Percentiles rank a stretch among this genome's conserved stretches.
Conservation (phyloP, 352 stramenopile genomes). For the Globisporangium takayamanum region DNA sequence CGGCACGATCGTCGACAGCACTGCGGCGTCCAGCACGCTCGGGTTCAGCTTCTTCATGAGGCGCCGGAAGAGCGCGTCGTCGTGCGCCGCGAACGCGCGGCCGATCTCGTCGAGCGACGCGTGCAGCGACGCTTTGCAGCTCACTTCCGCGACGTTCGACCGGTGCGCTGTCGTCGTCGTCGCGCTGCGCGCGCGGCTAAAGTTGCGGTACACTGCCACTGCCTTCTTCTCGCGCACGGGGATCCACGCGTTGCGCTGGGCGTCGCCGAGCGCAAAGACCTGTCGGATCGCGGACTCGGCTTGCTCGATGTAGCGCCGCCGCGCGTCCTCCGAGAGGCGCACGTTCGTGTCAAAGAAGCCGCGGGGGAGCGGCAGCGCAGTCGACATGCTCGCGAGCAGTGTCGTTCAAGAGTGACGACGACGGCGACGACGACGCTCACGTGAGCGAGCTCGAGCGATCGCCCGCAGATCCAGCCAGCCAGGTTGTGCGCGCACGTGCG, state of each 20-base stretch:
- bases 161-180: slow-evolving; percentile 42
- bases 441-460: too few species aligned
- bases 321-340: slow-evolving; percentile 61
- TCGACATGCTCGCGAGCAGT: slow-evolving; percentile 26
- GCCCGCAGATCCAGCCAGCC: too few species aligned
- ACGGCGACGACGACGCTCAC: too few species aligned
- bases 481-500: too few species aligned
- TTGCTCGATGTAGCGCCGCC: slow-evolving; percentile 73
- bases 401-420: not conserved
- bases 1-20: slow-evolving; percentile 73
- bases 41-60: slow-evolving; percentile 82
- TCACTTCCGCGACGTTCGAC: slow-evolving; percentile 75
- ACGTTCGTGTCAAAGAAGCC: slow-evolving; percentile 71
- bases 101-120: slow-evolving; percentile 71
- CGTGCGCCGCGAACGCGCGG: slow-evolving; percentile 69
- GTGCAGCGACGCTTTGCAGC: slow-evolving; percentile 56
- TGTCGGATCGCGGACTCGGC: slow-evolving; percentile 78
- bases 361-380: slow-evolving; percentile 60
- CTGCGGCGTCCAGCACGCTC: slow-evolving; percentile 66
- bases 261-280: slow-evolving; percentile 75
- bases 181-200: slow-evolving; percentile 34
- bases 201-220: slow-evolving; percentile 78
- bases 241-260: slow-evolving; percentile 81
- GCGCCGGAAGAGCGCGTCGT: slow-evolving; percentile 66
- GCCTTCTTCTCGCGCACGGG: slow-evolving; percentile 80